Base-by-base conservation (phyloP, 352 stramenopile species). In the Blastocystis hominis region DNA sequence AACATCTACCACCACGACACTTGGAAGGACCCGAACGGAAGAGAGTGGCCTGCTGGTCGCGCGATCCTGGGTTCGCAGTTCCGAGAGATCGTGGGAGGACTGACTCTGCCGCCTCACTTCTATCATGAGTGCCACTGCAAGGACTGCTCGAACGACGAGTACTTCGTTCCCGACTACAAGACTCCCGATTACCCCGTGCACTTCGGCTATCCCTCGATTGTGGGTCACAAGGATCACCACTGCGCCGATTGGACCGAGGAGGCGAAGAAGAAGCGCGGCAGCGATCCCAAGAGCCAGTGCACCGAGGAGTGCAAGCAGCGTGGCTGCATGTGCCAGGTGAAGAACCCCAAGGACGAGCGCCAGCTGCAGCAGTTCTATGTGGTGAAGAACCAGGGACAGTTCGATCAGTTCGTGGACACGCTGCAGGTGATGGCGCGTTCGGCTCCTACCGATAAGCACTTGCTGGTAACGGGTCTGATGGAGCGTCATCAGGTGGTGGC, bases 391-490 rank as follows among this genome's bases (percentile, higher is more conserved):
- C 70, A 80, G 24, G 70, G 70, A 0, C 50, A 80, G 55, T 80
- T 80, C 55, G 72, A 89, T 89, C 34, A 91, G 92, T 89, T 90
- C 92, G 30, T 93, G 91, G 90, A 90, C 88, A 91, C 89, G 36
- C 89, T 95, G 3, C 90, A 94, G 88, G 93, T 98, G 36, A 90
- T 98, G 24, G 95, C 95, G 20, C 91, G 96, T 53, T 96, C 92
- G 3, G 97, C 94, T 0, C 96, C 96, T 2, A 93, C 97, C 81
- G 96, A 98, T 89, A 99, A 99, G 89, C 96, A 97, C 62, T 92
- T 95, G 38, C 91, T 99, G 3, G 96, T 98, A 0, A 96, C 93
- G 63, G 89, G 92, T 54, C 88, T 95, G 13, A 95, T 80, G 70
- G 70, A 80, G 40, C 50, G 70, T 1, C 86, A 56, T 7, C 91